These are phyloP conservation scores for Chimonanthus praecox DNA, from an alignment of 164 flowering plant genomes.

Conservation along the genomic window DNA sequence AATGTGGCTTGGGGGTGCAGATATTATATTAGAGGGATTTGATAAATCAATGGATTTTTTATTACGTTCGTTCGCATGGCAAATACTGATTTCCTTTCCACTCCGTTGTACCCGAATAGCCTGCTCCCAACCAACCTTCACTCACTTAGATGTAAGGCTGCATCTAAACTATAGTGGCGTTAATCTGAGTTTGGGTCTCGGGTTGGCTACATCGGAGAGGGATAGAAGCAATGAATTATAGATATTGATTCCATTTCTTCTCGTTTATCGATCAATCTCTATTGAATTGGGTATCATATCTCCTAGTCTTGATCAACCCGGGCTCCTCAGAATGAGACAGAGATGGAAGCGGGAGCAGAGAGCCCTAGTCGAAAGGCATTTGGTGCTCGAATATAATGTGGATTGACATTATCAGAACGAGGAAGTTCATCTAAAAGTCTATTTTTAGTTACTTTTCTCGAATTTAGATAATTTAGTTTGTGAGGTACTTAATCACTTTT, in stretches of 20 bases:
- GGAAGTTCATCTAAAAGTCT: no score
- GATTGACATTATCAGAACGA: no score
- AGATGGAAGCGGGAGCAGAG: not conserved
- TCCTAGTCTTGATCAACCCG: not conserved
- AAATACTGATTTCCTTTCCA: no score
- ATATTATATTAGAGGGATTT: no score
- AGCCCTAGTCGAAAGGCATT: not conserved
- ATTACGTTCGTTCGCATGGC: fast-evolving
- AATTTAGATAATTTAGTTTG: no score
- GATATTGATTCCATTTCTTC: no score
- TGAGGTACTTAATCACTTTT: no score
- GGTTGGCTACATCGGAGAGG: not conserved
- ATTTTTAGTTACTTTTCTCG: no score
- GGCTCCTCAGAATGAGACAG: not conserved
- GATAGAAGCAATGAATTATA: no score
- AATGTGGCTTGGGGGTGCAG: no score
- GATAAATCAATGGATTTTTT: no score
- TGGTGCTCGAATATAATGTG: not conserved
- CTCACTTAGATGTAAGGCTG: not conserved
- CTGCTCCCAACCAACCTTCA: not conserved
- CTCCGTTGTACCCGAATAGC: not conserved
- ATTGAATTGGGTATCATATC: not conserved
- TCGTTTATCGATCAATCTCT: no score
- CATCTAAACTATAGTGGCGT: not conserved
- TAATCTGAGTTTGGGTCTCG: not conserved